Conservation (phyloP, 2,329 filamentous ascomycete genomes). For the Chrysoporthe cubensis region DNA sequence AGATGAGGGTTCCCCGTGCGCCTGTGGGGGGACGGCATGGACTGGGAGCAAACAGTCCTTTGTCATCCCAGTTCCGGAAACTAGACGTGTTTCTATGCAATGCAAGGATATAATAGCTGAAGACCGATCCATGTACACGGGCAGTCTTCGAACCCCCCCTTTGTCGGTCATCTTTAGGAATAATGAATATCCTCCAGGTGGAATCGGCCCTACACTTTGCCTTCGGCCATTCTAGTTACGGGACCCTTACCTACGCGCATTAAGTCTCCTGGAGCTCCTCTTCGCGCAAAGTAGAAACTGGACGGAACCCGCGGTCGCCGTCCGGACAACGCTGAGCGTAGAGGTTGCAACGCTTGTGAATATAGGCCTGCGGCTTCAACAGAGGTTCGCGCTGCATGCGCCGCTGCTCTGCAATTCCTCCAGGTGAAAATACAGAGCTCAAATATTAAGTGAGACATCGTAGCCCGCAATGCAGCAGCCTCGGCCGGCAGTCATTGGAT, state of each 20-base stretch:
- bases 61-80: background rate
- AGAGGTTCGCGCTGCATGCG: too few relatives aligned
- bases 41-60: background rate
- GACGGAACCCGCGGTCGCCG: too few relatives aligned
- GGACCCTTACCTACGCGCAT: too few relatives aligned
- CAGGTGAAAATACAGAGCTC: too few relatives aligned
- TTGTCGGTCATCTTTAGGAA: background rate
- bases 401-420: too few relatives aligned
- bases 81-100: background rate
- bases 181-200: background rate
- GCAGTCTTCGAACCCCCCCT: background rate
- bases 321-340: too few relatives aligned
- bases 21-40: background rate
- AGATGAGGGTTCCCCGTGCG: background rate
- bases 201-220: background rate
- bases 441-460: background rate
- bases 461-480: background rate
- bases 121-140: background rate
- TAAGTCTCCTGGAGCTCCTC: too few relatives aligned
- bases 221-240: background rate
- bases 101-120: background rate
- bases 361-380: too few relatives aligned
- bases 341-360: too few relatives aligned
- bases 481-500: background rate
- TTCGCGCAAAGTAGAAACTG: too few relatives aligned